Conservation (phyloP, 2,329 filamentous ascomycete species). For the Aspergillus sp. region DNA sequence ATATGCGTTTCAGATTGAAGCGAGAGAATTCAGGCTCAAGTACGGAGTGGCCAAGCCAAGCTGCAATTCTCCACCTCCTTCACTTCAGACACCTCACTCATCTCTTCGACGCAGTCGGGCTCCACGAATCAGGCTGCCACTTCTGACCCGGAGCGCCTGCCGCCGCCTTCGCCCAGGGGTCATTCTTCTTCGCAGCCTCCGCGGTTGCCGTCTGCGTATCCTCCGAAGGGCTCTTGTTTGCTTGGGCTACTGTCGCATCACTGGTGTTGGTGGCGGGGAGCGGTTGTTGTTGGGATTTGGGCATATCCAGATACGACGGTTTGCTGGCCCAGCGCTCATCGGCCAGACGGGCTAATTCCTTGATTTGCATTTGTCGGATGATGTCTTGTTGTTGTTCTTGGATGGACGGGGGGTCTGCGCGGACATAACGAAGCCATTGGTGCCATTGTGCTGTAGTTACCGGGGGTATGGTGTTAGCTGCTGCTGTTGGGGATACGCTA, state of each 20-base stretch:
- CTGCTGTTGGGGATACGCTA: not conserved
- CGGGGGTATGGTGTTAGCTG: not conserved
- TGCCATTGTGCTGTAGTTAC: constrained; percentile 61
- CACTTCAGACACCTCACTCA: constrained; percentile 22
- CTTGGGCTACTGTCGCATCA: constrained; percentile 37
- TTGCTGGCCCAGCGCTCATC: constrained; percentile 64
- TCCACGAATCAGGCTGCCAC: constrained; percentile 70
- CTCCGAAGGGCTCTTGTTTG: not conserved
- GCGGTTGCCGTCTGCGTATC: not conserved
- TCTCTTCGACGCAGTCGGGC: constrained; percentile 48
- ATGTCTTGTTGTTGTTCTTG: constrained; percentile 62
- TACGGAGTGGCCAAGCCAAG: not conserved
- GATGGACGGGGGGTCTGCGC: constrained; percentile 57
- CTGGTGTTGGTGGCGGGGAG: constrained; percentile 48
- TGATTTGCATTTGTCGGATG: constrained; percentile 59
- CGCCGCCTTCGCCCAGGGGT: constrained; percentile 63
- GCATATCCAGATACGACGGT: constrained; percentile 60
- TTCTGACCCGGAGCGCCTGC: constrained; percentile 60
- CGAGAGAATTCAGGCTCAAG: not conserved
- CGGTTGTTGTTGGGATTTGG: constrained; percentile 50
- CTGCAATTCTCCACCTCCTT: not conserved
- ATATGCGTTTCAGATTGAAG: not conserved
- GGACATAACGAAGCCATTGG: constrained; percentile 67
- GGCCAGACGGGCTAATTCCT: constrained; percentile 60
- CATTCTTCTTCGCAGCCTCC: constrained; percentile 20